phyloP scores from a whole-genome alignment of 371 early-diverging fungal species.

The Phascolomyces articulosus region DNA sequence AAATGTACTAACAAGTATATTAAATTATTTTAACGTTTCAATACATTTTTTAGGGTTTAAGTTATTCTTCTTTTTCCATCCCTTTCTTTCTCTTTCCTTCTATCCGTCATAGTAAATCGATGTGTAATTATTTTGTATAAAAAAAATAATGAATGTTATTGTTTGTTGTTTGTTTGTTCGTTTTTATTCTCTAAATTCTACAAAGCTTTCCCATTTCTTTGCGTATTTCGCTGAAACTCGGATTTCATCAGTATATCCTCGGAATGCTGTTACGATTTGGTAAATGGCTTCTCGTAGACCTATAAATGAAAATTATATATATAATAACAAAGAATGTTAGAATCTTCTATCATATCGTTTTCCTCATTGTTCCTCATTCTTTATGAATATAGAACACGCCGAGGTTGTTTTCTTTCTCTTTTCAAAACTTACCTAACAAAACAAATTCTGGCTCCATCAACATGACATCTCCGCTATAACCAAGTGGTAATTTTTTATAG shows the following conservation, averaged over 20 bases:
- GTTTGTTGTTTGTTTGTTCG: too few relatives aligned
- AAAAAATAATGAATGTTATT: too few relatives aligned
- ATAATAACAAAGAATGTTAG: background rate
- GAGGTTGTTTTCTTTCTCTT: too few relatives aligned
- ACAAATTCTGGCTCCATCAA: slow-evolving; percentile 31
- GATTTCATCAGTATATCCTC: slow-evolving; percentile 37
- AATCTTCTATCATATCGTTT: background rate
- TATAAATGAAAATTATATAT: slow-evolving; percentile 10
- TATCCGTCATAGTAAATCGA: too few relatives aligned
- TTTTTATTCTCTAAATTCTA: slow-evolving; percentile 47
- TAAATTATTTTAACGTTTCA: too few relatives aligned
- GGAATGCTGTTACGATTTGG: slow-evolving; percentile 49
- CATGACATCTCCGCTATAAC: slow-evolving; percentile 5
- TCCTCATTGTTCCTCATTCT: too few relatives aligned
- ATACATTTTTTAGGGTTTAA: too few relatives aligned
- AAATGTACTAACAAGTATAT: too few relatives aligned
- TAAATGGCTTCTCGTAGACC: slow-evolving; percentile 57
- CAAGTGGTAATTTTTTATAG: slow-evolving; percentile 20
- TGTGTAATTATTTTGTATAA: too few relatives aligned
- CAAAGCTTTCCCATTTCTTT: slow-evolving; percentile 44
- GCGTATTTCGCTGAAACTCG: slow-evolving; percentile 35
- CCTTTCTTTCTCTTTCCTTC: too few relatives aligned
- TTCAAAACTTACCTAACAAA: slow-evolving; percentile 22
- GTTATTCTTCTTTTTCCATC: too few relatives aligned
- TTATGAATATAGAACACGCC: too few relatives aligned